Evolutionary conservation across 2,329 filamentous ascomycete species (phyloP).

Genomic region (Fusarium sp.): DNA sequence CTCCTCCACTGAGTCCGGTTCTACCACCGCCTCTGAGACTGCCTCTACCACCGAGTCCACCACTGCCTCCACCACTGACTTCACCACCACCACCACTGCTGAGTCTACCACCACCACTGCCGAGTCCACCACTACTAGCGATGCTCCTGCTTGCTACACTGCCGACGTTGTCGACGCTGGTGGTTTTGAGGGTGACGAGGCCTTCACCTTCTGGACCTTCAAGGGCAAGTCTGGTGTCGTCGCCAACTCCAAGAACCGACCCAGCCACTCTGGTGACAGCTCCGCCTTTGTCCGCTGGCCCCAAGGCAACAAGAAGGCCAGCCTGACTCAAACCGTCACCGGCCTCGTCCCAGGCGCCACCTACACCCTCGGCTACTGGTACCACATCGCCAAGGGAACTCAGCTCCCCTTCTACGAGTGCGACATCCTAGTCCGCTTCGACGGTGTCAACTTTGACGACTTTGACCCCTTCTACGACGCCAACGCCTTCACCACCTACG

Average conservation of each 20-base stretch:
- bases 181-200: constrained; percentile 3
- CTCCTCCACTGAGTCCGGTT: background rate
- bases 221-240: background rate
- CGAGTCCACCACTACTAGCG: background rate
- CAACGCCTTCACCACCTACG: background rate
- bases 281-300: constrained; percentile 12
- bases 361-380: constrained; percentile 12
- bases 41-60: background rate
- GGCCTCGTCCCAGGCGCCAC: background rate
- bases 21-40: background rate
- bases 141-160: background rate
- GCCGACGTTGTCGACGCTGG: background rate
- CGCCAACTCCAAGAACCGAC: background rate
- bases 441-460: constrained; percentile 2
- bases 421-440: constrained; percentile 16
- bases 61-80: background rate
- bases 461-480: constrained; percentile 25
- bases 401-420: constrained; percentile 10
- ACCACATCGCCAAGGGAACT: background rate
- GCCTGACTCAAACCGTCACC: constrained; percentile 4
- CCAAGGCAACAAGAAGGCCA: background rate
- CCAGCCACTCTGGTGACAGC: background rate
- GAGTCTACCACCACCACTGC: background rate
- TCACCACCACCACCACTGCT: background rate
- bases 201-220: background rate